Percentiles rank a stretch among this genome's conserved stretches.
Conservation (phyloP, 495 filamentous ascomycete genomes). For the Poronia punctata region DNA sequence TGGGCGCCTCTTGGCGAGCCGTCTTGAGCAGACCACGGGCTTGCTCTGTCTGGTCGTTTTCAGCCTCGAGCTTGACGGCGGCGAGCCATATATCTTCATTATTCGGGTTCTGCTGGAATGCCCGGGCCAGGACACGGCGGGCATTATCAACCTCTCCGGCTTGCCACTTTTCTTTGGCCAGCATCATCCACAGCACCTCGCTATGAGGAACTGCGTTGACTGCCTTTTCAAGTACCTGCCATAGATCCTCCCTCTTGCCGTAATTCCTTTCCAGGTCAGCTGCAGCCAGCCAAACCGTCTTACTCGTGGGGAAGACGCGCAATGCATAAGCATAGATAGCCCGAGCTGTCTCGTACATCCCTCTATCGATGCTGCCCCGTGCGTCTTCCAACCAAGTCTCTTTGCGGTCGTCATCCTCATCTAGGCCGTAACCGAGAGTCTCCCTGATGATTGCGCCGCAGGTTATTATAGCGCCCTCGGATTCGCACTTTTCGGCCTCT, state of each 20-base stretch:
- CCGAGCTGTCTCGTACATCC: slow-evolving; percentile 79
- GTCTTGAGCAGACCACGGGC: slow-evolving; percentile 73
- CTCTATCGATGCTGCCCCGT: slow-evolving; percentile 64
- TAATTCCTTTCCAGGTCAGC: slow-evolving; percentile 89
- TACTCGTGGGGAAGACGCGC: slow-evolving; percentile 76
- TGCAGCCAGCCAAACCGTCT: slow-evolving; percentile 78
- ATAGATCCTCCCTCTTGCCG: slow-evolving; percentile 74
- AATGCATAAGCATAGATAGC: slow-evolving; percentile 90
- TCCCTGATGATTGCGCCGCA: slow-evolving; percentile 83
- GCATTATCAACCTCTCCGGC: slow-evolving; percentile 79
- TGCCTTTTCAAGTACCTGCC: slow-evolving; percentile 82
- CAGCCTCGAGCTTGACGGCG: slow-evolving; percentile 90
- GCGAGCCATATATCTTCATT: slow-evolving; percentile 97
- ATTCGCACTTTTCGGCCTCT: slow-evolving; percentile 91
- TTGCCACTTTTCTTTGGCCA: slow-evolving; percentile 90
- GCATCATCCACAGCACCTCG: slow-evolving; percentile 92
- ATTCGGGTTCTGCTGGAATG: slow-evolving; percentile 88
- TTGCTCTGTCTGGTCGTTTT: slow-evolving; percentile 70
- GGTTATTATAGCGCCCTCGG: slow-evolving; percentile 80
- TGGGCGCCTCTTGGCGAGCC: slow-evolving; percentile 79
- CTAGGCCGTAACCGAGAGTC: slow-evolving; percentile 86
- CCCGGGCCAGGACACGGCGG: slow-evolving; percentile 69
- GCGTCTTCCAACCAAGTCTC: slow-evolving; percentile 95
- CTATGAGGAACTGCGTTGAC: slow-evolving; percentile 85
- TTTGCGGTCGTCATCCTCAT: slow-evolving; percentile 95